A percentile compares a stretch with the other conserved stretches of the same genome.
These are phyloP conservation scores for Iris pallida DNA, from an alignment of 116 monocot genomes.

Conservation along the genomic window DNA sequence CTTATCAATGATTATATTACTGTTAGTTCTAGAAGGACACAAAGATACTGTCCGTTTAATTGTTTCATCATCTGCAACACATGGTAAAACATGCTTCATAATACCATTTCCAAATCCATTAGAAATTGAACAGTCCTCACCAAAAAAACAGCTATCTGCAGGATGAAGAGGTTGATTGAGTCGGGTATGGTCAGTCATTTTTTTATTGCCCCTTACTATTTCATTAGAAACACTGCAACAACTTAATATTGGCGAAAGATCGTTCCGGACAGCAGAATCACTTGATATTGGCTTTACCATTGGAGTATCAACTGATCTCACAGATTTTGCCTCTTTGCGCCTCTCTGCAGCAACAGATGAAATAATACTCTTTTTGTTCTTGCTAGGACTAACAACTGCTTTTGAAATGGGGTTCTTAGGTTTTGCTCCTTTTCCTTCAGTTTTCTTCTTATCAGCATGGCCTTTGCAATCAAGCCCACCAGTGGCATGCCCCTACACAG, in stretches of 20 bases:
- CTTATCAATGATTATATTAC: not conserved
- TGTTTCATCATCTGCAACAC: slow-evolving; percentile 7
- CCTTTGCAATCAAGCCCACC: slow-evolving; percentile 27
- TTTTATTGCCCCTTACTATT: slow-evolving; percentile 9
- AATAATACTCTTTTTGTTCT: slow-evolving; percentile 16
- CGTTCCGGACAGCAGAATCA: slow-evolving; percentile 8
- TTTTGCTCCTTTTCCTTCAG: slow-evolving; percentile 50
- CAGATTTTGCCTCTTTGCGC: slow-evolving; percentile 5
- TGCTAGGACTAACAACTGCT: slow-evolving; percentile 24
- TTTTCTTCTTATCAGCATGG: slow-evolving; percentile 36
- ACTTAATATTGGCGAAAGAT: slow-evolving; percentile 11
- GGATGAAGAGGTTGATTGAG: slow-evolving; percentile 3
- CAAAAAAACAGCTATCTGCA: not conserved
- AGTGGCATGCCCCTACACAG: slow-evolving; percentile 33
- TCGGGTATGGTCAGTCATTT: not conserved
- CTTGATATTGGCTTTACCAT: slow-evolving; percentile 1
- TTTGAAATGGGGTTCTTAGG: slow-evolving; percentile 26
- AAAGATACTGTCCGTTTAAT: not conserved
- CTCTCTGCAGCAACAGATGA: slow-evolving; percentile 12
- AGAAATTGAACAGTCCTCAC: slow-evolving; percentile 4
- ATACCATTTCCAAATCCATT: slow-evolving; percentile 6
- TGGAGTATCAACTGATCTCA: not conserved
- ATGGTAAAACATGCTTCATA: slow-evolving; percentile 2
- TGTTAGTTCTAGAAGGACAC: not conserved
- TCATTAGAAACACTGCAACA: slow-evolving; percentile 13